A percentile compares a stretch with the other conserved stretches of the same genome.
phyloP scores from a whole-genome alignment of 768 basidiomycete species.

The Russula lepida region DNA sequence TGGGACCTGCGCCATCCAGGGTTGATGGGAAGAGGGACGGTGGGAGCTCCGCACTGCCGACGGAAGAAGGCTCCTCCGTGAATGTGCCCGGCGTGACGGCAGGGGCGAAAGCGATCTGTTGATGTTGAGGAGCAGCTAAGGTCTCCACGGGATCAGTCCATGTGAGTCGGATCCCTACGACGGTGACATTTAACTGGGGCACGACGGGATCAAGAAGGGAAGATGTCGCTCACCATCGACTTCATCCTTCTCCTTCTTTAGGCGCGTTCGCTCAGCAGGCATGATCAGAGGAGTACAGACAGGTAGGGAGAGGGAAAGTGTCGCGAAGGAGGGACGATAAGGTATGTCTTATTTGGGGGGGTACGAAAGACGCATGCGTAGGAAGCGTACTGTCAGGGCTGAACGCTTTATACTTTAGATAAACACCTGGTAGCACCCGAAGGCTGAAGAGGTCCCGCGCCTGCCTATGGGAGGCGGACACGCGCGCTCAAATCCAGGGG shows the following conservation, averaged over 20 bases:
- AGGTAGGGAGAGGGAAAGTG: not conserved
- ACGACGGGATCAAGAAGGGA: not conserved
- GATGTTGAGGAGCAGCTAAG: constrained; percentile 28
- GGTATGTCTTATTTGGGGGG: constrained; percentile 14
- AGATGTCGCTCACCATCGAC: constrained; percentile 4
- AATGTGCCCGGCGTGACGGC: constrained; percentile 52
- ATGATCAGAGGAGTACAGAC: constrained; percentile 1
- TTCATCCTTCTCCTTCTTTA: constrained; percentile 18
- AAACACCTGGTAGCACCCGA: not conserved
- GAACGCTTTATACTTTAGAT: constrained; percentile 15
- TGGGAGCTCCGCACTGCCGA: constrained; percentile 32
- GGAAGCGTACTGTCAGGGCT: constrained; percentile 2
- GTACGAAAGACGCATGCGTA: constrained; percentile 4
- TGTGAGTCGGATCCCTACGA: constrained; percentile 33
- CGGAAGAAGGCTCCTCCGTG: constrained; percentile 36
- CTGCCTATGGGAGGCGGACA: constrained; percentile 10
- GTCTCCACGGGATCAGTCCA: constrained; percentile 41
- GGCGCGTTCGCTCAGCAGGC: constrained; percentile 21
- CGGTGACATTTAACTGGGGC: not conserved
- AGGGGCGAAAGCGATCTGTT: constrained; percentile 47
- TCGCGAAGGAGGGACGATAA: not conserved
- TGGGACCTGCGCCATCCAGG: constrained; percentile 29
- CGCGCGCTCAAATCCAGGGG: constrained; percentile 8
- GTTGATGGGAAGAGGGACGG: constrained; percentile 53
- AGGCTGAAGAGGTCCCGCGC: not conserved